Percentiles rank a stretch among this genome's conserved stretches.
phyloP scores from a whole-genome alignment of 208 protist genomes.

The Phytomonas sp. region DNA sequence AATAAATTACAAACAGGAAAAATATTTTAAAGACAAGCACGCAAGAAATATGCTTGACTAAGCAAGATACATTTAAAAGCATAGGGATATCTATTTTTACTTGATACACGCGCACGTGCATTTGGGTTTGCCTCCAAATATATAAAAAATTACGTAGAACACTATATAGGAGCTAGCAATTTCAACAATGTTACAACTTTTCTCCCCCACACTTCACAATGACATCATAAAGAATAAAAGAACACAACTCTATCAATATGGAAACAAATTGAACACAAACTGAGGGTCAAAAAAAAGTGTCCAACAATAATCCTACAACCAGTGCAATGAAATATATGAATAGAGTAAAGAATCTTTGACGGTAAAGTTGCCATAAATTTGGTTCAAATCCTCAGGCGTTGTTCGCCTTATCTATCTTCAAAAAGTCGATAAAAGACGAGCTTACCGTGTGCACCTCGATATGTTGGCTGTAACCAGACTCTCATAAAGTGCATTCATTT shows the following conservation, averaged over 20 bases:
- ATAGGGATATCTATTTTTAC: not conserved
- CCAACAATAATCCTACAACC: not conserved
- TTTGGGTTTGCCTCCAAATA: not conserved
- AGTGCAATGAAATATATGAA: not conserved
- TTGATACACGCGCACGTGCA: not conserved
- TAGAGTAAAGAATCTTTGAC: not conserved
- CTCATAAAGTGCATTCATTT: not conserved
- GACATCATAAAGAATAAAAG: not conserved
- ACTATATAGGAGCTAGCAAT: not conserved
- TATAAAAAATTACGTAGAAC: not conserved
- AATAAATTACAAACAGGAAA: not conserved
- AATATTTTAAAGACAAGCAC: not conserved
- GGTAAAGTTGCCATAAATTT: not conserved
- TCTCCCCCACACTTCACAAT: not conserved
- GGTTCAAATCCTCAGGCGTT: not conserved
- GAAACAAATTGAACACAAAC: not conserved
- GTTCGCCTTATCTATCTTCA: not conserved
- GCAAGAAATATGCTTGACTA: not conserved
- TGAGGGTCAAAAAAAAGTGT: not conserved
- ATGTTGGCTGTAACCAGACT: not conserved
- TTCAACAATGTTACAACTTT: not conserved
- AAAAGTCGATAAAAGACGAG: not conserved
- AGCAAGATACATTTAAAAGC: not conserved
- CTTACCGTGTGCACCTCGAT: not conserved
- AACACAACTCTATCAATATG: not conserved